phyloP scores from a whole-genome alignment of 2,329 filamentous ascomycete genomes.

The Claviceps monticola region DNA sequence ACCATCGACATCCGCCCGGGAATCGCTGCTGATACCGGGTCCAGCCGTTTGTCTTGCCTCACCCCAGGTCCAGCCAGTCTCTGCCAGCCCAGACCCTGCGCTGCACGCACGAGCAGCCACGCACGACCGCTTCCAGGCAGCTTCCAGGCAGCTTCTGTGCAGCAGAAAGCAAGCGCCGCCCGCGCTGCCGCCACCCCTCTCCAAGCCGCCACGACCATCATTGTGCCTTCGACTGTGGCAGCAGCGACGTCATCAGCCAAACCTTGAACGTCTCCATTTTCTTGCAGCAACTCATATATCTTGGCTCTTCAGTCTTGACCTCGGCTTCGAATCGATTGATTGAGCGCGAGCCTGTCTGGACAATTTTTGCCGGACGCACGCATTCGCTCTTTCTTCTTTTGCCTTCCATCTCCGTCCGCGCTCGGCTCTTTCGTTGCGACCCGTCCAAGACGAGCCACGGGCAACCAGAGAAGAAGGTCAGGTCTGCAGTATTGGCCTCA shows the following conservation, averaged over 20 bases:
- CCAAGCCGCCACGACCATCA: background rate
- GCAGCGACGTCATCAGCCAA: slow-evolving; percentile 3
- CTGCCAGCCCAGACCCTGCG: background rate
- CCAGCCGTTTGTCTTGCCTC: slow-evolving; percentile 7
- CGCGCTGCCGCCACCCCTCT: background rate
- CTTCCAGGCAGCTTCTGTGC: background rate
- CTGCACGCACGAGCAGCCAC: background rate
- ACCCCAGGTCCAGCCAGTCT: slow-evolving; percentile 7
- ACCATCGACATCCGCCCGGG: background rate
- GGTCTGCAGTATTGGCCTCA: background rate
- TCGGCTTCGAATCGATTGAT: slow-evolving; percentile 4
- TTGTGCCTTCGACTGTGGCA: background rate
- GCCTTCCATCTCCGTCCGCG: slow-evolving; percentile 33
- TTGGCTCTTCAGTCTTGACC: no score
- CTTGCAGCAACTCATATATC: background rate
- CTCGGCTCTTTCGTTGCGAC: slow-evolving; percentile 33
- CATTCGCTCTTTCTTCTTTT: slow-evolving; percentile 29
- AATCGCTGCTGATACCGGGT: slow-evolving; percentile 4
- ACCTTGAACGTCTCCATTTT: background rate
- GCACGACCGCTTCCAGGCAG: background rate
- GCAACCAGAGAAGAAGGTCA: background rate
- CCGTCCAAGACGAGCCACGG: slow-evolving; percentile 29
- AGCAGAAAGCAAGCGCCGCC: slow-evolving; percentile 1
- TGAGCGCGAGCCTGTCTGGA: slow-evolving; percentile 16
- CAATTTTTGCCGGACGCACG: slow-evolving; percentile 34